Evolutionary conservation across 1,139 yeast species (phyloP), one percentile per base, ranked within the genome.

Genomic region (Kodamaea derodonti): DNA sequence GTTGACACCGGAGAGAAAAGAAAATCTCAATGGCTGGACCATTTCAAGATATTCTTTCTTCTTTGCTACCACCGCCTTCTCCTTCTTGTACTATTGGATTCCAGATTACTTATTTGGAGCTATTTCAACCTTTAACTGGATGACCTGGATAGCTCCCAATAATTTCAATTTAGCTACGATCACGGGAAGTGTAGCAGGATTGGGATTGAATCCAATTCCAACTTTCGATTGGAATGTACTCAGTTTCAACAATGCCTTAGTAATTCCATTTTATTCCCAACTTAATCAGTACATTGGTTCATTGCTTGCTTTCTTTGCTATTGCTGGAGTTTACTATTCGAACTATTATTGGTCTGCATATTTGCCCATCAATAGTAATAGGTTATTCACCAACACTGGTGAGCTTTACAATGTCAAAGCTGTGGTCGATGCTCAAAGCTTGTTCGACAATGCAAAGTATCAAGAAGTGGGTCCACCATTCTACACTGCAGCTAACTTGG

Each of bases 401-500:
- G 36, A 38, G 8, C 31, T 24, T 5, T 50, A 48, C 35, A 30
- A 37, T 8, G 49, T 48, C 14, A 36, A 31, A 10, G 24, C 23
- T 11, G 36, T 50, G n/a, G 36, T 50, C 10, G 26, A 46, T 27
- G 32, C 31, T 10, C 20, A 38, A 4, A 40, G 40, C 10, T 33
- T 37, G 26, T 44, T 51, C 23, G 49, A 44, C 29, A 20, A 47
- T 4, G 39, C 31, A 14, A 46, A 47, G 36, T 49, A 50, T 35
- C 33, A 45, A 11, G 42, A 56, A 41, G 11, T 47, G 54, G 46
- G 74, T 1, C 79, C 78, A 1, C 69, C 71, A 32, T 65, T 54
- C 43, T 65, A 62, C 36, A 44, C 65, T 1, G 69, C 70, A 4
- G 68, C 60, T 6, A 41, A 40, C 29, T 41, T 49, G 41, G 46